A percentile compares a stretch with the other conserved stretches of the same genome.
phyloP scores from a whole-genome alignment of 371 early-diverging fungal species.

The Gilbertella persicaria region DNA sequence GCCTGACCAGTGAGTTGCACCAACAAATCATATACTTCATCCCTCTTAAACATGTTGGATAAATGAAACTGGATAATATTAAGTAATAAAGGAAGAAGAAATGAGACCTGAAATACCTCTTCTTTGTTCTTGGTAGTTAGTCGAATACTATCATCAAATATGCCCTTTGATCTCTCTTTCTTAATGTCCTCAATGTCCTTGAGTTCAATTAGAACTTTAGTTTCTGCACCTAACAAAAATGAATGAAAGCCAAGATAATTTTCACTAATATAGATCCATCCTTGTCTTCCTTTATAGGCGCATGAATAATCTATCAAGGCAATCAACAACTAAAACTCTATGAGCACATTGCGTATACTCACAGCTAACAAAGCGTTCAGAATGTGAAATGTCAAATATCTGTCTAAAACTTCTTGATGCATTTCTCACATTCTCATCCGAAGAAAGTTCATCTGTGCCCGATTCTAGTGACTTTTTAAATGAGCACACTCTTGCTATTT shows the following conservation, averaged over 20 bases:
- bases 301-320: constrained; percentile 92
- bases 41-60: constrained; percentile 92
- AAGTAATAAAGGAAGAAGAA: no score
- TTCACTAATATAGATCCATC: constrained; percentile 95
- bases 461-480: constrained; percentile 39
- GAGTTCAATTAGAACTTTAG: constrained; percentile 84
- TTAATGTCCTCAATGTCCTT: constrained; percentile 87
- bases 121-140: constrained; percentile 76
- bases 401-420: constrained; percentile 65
- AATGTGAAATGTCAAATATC: constrained; percentile 78
- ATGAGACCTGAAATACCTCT: no score
- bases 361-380: constrained; percentile 91
- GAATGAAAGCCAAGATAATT: constrained; percentile 94
- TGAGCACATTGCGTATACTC: constrained; percentile 14
- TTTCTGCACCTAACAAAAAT: constrained; percentile 89
- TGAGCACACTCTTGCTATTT: neutral
- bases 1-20: constrained; percentile 85
- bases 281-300: constrained; percentile 86
- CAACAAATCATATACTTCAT: constrained; percentile 86
- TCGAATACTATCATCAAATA: constrained; percentile 85
- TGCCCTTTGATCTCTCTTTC: constrained; percentile 87
- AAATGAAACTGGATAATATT: constrained; percentile 87
- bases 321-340: no score
- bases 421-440: constrained; percentile 80
- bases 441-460: constrained; percentile 72